Evolutionary conservation across 495 filamentous ascomycete genomes (phyloP).

Genomic region (Articulospora tetracladia): DNA sequence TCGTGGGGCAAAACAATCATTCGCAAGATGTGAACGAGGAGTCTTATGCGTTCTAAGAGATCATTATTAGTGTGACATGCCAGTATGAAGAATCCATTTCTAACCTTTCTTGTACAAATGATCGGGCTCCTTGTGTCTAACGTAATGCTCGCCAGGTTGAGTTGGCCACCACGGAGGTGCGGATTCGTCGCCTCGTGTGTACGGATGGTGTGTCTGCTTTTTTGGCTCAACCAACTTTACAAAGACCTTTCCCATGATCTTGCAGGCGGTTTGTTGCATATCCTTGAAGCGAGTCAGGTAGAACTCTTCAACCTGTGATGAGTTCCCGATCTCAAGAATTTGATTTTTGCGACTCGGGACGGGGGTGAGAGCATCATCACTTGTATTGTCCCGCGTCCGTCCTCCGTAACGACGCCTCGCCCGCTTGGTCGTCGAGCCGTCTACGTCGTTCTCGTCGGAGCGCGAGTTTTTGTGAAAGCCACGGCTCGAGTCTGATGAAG

Average conservation of each 20-base stretch:
- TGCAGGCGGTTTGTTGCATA: conserved; percentile 71
- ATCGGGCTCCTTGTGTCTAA: conserved; percentile 79
- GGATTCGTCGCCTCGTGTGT: conserved; percentile 63
- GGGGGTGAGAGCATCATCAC: conserved; percentile 15
- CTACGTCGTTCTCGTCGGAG: conserved; percentile 20
- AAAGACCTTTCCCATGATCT: conserved; percentile 72
- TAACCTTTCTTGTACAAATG: conserved; percentile 75
- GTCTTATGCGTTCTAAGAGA: conserved; percentile 51
- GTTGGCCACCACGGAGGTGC: conserved; percentile 81
- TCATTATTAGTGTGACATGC: not conserved
- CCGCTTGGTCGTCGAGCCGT: conserved; percentile 17
- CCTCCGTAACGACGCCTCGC: not conserved
- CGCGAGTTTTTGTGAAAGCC: conserved; percentile 7
- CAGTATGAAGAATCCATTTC: conserved; percentile 10
- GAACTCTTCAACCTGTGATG: conserved; percentile 53
- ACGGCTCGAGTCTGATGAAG: conserved; percentile 7
- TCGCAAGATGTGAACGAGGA: conserved; percentile 60
- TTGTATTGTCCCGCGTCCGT: not conserved
- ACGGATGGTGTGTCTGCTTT: conserved; percentile 81
- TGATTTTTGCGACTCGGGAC: conserved; percentile 17
- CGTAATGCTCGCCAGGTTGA: conserved; percentile 37
- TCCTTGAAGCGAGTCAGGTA: conserved; percentile 61
- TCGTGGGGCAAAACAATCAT: conserved; percentile 43
- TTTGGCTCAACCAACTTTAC: conserved; percentile 81
- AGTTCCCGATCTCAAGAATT: conserved; percentile 53